A percentile compares a stretch with the other conserved stretches of the same genome.
Conservation (phyloP, 768 basidiomycete species). For the Lentinus brumalis region DNA sequence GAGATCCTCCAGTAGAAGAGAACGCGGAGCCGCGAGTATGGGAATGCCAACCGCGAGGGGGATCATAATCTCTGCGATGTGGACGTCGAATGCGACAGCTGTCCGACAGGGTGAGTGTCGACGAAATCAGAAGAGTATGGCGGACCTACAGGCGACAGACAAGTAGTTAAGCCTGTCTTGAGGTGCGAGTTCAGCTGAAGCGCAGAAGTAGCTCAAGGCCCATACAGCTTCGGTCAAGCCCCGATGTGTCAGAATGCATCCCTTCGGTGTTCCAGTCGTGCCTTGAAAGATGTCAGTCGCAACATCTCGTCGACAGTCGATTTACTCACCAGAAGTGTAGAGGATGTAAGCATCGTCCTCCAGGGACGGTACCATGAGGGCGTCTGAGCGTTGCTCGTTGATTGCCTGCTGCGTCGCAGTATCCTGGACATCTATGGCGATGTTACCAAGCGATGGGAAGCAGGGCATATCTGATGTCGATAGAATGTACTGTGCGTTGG, state of each 20-base stretch:
- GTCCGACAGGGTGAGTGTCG: conserved; percentile 5
- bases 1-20: conserved; percentile 42
- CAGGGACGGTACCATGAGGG: conserved; percentile 33
- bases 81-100: conserved; percentile 58
- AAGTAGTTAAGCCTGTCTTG: conserved; percentile 16
- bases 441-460: conserved; percentile 25
- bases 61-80: conserved; percentile 47
- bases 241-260: conserved; percentile 44
- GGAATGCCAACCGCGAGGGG: conserved; percentile 47
- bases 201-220: conserved; percentile 30
- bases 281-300: conserved; percentile 32
- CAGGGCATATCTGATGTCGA: conserved; percentile 30
- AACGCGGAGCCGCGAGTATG: conserved; percentile 43
- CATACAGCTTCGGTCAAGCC: conserved; percentile 37
- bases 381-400: conserved; percentile 28
- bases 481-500: conserved; percentile 44
- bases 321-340: conserved; percentile 48
- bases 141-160: conserved; percentile 45
- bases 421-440: conserved; percentile 26
- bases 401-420: conserved; percentile 31
- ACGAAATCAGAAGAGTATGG: background rate
- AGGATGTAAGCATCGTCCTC: conserved; percentile 45
- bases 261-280: conserved; percentile 55
- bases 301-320: background rate
- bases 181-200: conserved; percentile 25